phyloP scores from a whole-genome alignment of 148 eudicot species.

The Fallopia convolvulus region DNA sequence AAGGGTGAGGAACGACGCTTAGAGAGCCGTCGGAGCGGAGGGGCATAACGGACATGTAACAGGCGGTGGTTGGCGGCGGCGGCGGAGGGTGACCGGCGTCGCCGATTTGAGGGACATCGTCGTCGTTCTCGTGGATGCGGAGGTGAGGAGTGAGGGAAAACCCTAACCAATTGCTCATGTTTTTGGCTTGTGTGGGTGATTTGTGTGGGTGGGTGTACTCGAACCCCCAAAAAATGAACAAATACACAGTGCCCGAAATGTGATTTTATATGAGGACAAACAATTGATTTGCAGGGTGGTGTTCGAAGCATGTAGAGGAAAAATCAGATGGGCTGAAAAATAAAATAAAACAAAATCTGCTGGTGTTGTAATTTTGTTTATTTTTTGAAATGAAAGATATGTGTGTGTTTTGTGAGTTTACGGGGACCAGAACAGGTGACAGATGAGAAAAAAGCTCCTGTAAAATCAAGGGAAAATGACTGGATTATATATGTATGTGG shows the following conservation, averaged over 20 bases:
- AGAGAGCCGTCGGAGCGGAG: constrained; percentile 26
- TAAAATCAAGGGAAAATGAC: too few relatives aligned
- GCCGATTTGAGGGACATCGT: constrained; percentile 1
- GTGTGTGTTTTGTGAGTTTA: too few relatives aligned
- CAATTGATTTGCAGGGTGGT: neutral
- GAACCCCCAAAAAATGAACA: neutral
- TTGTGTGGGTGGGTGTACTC: neutral
- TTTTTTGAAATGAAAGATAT: too few relatives aligned
- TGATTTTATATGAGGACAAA: neutral
- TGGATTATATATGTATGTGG: too few relatives aligned
- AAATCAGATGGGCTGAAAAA: constrained; percentile 9
- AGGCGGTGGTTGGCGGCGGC: neutral
- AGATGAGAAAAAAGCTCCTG: too few relatives aligned
- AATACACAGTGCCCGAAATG: neutral
- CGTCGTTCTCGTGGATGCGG: constrained; percentile 15
- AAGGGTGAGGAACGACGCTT: constrained; percentile 18
- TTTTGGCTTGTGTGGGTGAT: neutral
- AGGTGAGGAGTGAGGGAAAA: constrained; percentile 42
- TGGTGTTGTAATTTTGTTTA: too few relatives aligned
- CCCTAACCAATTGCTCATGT: constrained; percentile 45
- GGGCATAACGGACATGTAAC: constrained; percentile 17
- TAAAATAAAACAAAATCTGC: too few relatives aligned
- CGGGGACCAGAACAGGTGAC: too few relatives aligned
- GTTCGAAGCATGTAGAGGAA: neutral
- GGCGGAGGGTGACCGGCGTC: neutral